Percentiles rank a stretch among this genome's conserved stretches.
Conservation (phyloP, 306 rosid genomes). For the Cicer cuneatum region DNA sequence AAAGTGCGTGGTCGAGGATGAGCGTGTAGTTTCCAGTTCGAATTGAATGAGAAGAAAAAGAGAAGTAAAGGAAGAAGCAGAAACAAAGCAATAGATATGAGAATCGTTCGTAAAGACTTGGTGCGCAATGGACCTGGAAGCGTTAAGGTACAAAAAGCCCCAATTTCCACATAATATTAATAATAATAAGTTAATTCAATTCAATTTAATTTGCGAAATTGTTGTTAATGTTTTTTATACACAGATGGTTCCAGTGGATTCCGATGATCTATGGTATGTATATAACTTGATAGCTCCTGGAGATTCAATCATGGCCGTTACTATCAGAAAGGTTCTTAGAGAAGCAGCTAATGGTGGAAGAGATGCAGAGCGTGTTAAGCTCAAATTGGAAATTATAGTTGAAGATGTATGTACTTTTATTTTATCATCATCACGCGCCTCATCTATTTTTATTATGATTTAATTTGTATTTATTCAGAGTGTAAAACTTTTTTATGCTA, state of each 20-base stretch:
- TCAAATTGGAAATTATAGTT: constrained; percentile 86
- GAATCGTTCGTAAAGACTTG: constrained; percentile 75
- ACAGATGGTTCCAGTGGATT: constrained; percentile 90
- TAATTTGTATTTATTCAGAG: background rate
- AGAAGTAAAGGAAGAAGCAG: background rate
- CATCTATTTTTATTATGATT: background rate
- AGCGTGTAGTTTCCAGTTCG: too few relatives aligned
- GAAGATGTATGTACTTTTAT: constrained; percentile 61
- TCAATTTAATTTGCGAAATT: background rate
- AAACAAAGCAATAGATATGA: constrained; percentile 50
- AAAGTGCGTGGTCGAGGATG: too few relatives aligned
- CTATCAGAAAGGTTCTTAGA: constrained; percentile 91
- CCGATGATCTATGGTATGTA: constrained; percentile 92
- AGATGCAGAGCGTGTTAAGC: constrained; percentile 85
- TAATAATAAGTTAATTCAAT: background rate
- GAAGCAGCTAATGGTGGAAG: constrained; percentile 86
- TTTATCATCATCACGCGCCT: background rate
- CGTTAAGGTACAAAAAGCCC: constrained; percentile 66
- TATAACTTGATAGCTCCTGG: constrained; percentile 90
- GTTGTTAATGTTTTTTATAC: background rate
- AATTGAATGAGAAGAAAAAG: background rate
- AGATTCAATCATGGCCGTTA: constrained; percentile 81
- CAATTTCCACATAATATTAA: background rate
- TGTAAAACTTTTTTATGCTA: background rate
- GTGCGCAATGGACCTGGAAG: constrained; percentile 83